Evolutionary conservation across 202 grass and related monocot genomes (phyloP).

Genomic region (Sporobolus alterniflorus): DNA sequence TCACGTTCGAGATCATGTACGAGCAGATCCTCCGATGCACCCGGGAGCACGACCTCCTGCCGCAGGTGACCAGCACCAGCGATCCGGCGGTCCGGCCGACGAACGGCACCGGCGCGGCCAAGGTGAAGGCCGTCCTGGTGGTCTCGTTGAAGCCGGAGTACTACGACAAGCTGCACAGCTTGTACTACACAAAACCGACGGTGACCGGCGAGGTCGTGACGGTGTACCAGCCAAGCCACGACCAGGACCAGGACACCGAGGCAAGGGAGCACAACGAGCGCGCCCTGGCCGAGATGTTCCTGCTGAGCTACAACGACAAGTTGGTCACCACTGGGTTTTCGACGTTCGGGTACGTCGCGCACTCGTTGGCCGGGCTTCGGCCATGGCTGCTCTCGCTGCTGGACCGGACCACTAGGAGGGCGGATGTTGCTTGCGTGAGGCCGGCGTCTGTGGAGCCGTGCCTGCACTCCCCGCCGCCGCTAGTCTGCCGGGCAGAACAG

Average conservation of each 20-base stretch:
- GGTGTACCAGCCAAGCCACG: slow-evolving; percentile 81
- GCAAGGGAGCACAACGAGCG: slow-evolving; percentile 64
- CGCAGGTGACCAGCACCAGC: slow-evolving; percentile 26
- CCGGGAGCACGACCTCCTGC: slow-evolving; percentile 42
- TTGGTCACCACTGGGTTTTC: slow-evolving; percentile 67
- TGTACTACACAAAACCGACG: slow-evolving; percentile 73
- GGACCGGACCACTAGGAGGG: slow-evolving; percentile 15
- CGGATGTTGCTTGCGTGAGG: slow-evolving; percentile 49
- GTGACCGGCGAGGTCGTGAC: slow-evolving; percentile 54
- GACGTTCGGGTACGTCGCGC: slow-evolving; percentile 84
- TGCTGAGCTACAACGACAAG: slow-evolving; percentile 64
- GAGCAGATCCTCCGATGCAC: slow-evolving; percentile 56
- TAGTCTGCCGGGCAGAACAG: slow-evolving; percentile 47
- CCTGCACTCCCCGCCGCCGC: slow-evolving; percentile 63
- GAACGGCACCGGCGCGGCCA: slow-evolving; percentile 10
- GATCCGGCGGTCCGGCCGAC: neutral
- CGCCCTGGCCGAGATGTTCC: slow-evolving; percentile 78
- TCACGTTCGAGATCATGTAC: slow-evolving; percentile 45
- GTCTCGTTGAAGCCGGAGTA: slow-evolving; percentile 59
- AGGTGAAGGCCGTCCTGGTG: slow-evolving; percentile 58
- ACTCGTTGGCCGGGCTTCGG: slow-evolving; percentile 56
- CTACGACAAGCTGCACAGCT: slow-evolving; percentile 70
- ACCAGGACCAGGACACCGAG: slow-evolving; percentile 61
- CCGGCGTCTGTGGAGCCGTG: slow-evolving; percentile 74
- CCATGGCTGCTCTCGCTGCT: slow-evolving; percentile 44